phyloP scores from a whole-genome alignment of 768 basidiomycete genomes.

The Naganishia vaughanmartiniae region DNA sequence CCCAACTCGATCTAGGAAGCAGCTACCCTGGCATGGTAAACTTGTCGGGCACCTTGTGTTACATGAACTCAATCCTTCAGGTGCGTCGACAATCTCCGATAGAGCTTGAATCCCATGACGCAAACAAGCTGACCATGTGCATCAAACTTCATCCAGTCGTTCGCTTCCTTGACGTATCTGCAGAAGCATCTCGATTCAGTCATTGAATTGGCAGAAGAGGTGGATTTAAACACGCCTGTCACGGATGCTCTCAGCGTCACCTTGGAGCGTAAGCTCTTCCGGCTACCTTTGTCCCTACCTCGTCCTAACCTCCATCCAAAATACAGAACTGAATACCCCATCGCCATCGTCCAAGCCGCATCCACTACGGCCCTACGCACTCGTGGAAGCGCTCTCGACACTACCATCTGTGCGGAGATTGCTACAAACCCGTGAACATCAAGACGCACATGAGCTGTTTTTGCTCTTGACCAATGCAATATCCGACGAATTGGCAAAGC shows the following conservation, averaged over 20 bases:
- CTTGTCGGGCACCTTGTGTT: constrained; percentile 92
- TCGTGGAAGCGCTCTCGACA: constrained; percentile 68
- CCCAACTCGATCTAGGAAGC: background rate
- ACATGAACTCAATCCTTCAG: constrained; percentile 95
- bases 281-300: constrained; percentile 16
- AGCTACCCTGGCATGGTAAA: constrained; percentile 87
- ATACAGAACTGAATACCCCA: constrained; percentile 51
- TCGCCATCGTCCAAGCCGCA: constrained; percentile 54
- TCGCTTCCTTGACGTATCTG: constrained; percentile 81
- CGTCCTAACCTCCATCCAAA: constrained; percentile 9
- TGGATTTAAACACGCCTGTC: constrained; percentile 81
- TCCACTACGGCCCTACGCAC: constrained; percentile 68
- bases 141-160: constrained; percentile 60
- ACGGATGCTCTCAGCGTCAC: constrained; percentile 75
- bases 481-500: constrained; percentile 73
- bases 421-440: constrained; percentile 87
- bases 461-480: constrained; percentile 85
- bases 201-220: constrained; percentile 69
- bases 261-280: constrained; percentile 60
- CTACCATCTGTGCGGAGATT: constrained; percentile 52
- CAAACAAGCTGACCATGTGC: background rate
- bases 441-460: constrained; percentile 98
- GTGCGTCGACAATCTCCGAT: constrained; percentile 48
- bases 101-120: background rate
- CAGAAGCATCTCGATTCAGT: constrained; percentile 74